Conservation (phyloP, 495 filamentous ascomycete species). For the Venustampulla echinocandica region DNA sequence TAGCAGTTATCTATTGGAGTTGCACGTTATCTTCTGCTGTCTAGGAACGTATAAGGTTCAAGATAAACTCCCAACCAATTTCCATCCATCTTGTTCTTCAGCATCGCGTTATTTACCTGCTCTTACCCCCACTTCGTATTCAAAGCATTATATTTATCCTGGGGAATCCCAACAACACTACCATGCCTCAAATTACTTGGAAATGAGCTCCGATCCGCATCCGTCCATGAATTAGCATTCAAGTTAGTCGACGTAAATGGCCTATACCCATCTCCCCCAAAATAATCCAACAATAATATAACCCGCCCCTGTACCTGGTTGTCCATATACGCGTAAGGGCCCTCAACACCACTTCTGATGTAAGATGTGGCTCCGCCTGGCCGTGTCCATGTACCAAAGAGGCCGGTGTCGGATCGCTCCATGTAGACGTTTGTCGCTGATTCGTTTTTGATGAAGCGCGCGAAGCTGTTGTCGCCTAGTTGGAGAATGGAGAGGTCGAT, state of each 20-base stretch:
- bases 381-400: slow-evolving; percentile 44
- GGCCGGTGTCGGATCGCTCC: slow-evolving; percentile 35
- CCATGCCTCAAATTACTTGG: neutral
- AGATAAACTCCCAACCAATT: too few relatives aligned
- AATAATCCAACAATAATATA: slow-evolving; percentile 42
- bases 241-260: slow-evolving; percentile 36
- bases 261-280: slow-evolving; percentile 42
- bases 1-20: too few relatives aligned
- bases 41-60: too few relatives aligned
- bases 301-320: slow-evolving; percentile 34
- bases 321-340: slow-evolving; percentile 40
- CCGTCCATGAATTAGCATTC: slow-evolving; percentile 21
- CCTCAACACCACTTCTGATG: slow-evolving; percentile 39
- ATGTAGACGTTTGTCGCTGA: slow-evolving; percentile 40
- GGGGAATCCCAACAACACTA: neutral
- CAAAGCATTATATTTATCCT: slow-evolving; percentile 30
- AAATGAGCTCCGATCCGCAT: slow-evolving; percentile 27
- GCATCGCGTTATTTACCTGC: too few relatives aligned
- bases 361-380: slow-evolving; percentile 32
- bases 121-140: slow-evolving; percentile 34
- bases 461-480: slow-evolving; percentile 28
- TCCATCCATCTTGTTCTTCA: too few relatives aligned
- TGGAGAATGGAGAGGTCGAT: slow-evolving; percentile 32
- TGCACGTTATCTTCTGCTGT: too few relatives aligned
- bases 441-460: slow-evolving; percentile 47